Conservation (phyloP, 2,329 filamentous ascomycete species). For the Chaetomium strumarium region DNA sequence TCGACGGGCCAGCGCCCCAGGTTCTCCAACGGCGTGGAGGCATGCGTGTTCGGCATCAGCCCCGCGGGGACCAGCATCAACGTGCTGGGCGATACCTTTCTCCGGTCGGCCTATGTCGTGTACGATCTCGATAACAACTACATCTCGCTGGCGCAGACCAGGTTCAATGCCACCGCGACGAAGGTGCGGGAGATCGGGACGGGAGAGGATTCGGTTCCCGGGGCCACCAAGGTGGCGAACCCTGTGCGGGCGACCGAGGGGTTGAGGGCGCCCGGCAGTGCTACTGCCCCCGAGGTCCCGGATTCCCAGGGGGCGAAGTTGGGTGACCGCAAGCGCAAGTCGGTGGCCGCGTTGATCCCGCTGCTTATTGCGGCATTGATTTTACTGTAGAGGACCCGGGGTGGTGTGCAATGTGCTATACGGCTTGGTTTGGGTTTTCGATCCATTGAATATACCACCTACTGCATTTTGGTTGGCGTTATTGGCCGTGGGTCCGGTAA, state of each 20-base stretch:
- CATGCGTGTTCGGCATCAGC: constrained; percentile 63
- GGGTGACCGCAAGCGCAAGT: too few species aligned
- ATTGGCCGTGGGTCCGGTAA: too few species aligned
- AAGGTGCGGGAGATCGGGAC: constrained; percentile 51
- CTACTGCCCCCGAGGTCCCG: not conserved
- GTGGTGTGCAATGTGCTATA: too few species aligned
- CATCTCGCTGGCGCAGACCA: constrained; percentile 64
- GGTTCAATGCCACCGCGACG: constrained; percentile 49
- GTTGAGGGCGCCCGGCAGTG: not conserved
- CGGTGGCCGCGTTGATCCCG: too few species aligned
- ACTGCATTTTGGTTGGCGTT: too few species aligned
- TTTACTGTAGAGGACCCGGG: too few species aligned
- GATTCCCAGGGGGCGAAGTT: too few species aligned
- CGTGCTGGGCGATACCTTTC: constrained; percentile 68
- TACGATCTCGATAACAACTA: constrained; percentile 68
- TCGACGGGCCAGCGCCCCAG: constrained; percentile 41
- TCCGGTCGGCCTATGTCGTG: constrained; percentile 69
- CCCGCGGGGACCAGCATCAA: constrained; percentile 50
- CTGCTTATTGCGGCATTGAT: too few species aligned
- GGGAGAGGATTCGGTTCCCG: constrained; percentile 46
- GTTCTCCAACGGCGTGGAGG: constrained; percentile 47
- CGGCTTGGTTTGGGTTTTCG: too few species aligned
- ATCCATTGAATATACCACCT: too few species aligned
- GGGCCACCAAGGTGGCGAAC: constrained; percentile 45
- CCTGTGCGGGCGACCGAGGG: constrained; percentile 32